A percentile compares a stretch with the other conserved stretches of the same genome.
Evolutionary conservation across 257 asterid species (phyloP).

Genomic region (Solanum chaucha): DNA sequence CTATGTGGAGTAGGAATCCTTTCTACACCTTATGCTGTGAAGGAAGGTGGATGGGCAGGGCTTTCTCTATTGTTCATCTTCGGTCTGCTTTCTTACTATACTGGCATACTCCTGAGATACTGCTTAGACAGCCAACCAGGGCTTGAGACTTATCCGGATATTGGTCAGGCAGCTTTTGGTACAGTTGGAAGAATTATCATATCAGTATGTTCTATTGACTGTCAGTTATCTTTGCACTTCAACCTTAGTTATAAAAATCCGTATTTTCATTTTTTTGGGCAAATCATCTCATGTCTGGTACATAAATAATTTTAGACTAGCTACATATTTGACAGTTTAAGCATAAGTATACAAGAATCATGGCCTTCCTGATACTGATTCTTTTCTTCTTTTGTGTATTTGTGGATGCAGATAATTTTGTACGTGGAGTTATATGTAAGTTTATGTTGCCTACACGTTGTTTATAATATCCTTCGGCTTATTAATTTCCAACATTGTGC

Average conservation of each 20-base stretch:
- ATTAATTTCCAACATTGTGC: neutral
- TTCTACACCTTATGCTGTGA: slow-evolving; percentile 92
- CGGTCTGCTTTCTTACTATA: slow-evolving; percentile 73
- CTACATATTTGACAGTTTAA: neutral
- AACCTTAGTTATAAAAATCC: neutral
- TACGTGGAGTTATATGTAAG: slow-evolving; percentile 94
- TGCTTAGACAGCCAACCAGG: slow-evolving; percentile 98
- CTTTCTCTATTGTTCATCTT: slow-evolving; percentile 60
- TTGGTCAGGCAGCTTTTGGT: slow-evolving; percentile 98
- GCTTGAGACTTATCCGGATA: slow-evolving; percentile 89
- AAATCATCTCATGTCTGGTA: neutral
- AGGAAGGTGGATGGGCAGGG: slow-evolving; percentile 95
- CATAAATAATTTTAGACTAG: neutral
- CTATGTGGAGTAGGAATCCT: slow-evolving; percentile 97
- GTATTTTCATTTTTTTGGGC: neutral
- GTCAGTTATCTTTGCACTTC: neutral
- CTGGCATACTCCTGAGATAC: slow-evolving; percentile 72
- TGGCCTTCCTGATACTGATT: slow-evolving; percentile 4
- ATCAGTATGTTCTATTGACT: slow-evolving; percentile 51
- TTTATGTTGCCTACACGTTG: neutral
- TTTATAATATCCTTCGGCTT: neutral
- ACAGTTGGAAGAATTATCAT: slow-evolving; percentile 61
- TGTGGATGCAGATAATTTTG: slow-evolving; percentile 62
- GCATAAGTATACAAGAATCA: neutral
- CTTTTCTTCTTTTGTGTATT: slow-evolving; percentile 6